Conservation (phyloP, 331 rosid species). For the Quercus phellos region DNA sequence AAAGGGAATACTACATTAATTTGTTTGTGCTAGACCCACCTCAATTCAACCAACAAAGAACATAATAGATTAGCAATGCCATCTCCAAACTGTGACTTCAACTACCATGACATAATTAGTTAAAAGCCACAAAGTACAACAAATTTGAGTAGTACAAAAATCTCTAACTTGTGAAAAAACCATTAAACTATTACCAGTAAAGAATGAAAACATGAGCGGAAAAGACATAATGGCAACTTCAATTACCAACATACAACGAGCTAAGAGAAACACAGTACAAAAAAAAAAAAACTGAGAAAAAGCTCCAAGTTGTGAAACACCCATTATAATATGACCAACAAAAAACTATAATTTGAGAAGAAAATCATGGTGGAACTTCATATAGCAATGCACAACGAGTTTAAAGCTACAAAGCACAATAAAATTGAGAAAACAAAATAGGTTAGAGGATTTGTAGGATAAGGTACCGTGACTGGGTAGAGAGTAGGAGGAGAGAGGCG, state of each 20-base stretch:
- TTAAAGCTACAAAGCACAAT: neutral
- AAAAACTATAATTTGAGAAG: neutral
- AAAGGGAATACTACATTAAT: neutral
- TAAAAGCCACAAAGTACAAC: neutral
- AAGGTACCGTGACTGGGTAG: constrained; percentile 43
- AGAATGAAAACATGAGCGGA: neutral
- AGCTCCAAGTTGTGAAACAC: neutral
- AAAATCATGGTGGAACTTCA: neutral
- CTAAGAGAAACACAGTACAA: neutral
- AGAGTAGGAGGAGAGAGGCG: constrained; percentile 51
- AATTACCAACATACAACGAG: neutral
- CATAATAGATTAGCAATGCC: neutral
- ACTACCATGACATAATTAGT: neutral
- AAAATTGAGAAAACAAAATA: neutral
- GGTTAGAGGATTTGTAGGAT: neutral
- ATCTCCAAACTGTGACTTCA: neutral
- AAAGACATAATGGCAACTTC: neutral
- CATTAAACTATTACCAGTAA: neutral
- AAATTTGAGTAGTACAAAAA: neutral
- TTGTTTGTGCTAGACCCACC: neutral
- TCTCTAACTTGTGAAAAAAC: neutral
- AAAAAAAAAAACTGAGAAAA: neutral
- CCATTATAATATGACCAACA: neutral
- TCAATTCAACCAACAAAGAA: neutral
- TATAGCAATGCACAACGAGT: neutral